Evolutionary conservation across 129 eudicot genomes (phyloP), one percentile per base, ranked within the genome.

Genomic region (Centella asiatica): DNA sequence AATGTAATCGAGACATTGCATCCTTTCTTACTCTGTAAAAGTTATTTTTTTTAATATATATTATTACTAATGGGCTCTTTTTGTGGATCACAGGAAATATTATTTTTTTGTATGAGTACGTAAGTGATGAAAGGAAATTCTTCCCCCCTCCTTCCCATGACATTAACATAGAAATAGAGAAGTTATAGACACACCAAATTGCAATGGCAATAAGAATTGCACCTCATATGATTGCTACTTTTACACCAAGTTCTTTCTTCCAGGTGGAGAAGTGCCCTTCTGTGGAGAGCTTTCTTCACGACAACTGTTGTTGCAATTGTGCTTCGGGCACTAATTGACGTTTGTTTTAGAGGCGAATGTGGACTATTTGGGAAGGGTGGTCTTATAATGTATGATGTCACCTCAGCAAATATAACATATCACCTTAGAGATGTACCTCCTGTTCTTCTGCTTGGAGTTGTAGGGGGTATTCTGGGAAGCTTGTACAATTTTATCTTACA

Each of bases 201-300:
- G n/a, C n/a, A n/a, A n/a, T n/a, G n/a, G n/a, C n/a, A n/a, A n/a
- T n/a, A n/a, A n/a, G n/a, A n/a, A n/a, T n/a, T n/a, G n/a, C n/a
- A 32, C 31, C 48, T 57, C 44, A 37, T 11, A 40, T 39, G 27
- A 63, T 23, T 32, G 6, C 37, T 60, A 37, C 33, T 2, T 50
- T 11, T 56, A 53, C 40, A 26, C 15, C 14, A 48, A 53, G 40
- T 23, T 26, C 73, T 67, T 52, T 49, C 27, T 27, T 67, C 69
- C 74, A 89, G 95, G 97, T 89, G 97, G 95, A 85, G 97, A 85
- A 80, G 97, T 82, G 90, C 97, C n/a, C 88, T 89, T 34, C 62
- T 89, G 59, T 89, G 97, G 97, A 77, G 95, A 77, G 78, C 95
- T 64, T 89, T 85, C 77, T 89, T 89, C 71, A 69, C 87, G 22